A percentile compares a stretch with the other conserved stretches of the same genome.
Evolutionary conservation across 805 yeast species (phyloP).

Genomic region (Hanseniaspora taiwanica): DNA sequence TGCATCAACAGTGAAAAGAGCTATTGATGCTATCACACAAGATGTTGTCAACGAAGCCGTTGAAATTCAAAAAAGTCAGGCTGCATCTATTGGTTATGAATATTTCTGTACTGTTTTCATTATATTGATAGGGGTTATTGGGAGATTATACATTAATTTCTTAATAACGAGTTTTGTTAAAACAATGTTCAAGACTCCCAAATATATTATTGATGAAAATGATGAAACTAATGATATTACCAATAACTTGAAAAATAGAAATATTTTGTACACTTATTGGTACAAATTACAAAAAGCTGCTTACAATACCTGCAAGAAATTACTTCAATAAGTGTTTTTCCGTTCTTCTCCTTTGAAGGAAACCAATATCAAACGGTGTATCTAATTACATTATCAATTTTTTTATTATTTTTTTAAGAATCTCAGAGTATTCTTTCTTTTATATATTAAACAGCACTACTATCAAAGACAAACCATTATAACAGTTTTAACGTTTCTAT

Average conservation of each 20-base stretch:
- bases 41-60: not conserved
- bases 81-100: slow-evolving; percentile 50
- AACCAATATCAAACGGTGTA: too few species aligned
- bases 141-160: slow-evolving; percentile 48
- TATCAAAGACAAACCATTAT: too few species aligned
- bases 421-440: too few species aligned
- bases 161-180: slow-evolving; percentile 47
- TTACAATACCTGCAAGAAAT: slow-evolving; percentile 17
- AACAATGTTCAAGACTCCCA: slow-evolving; percentile 37
- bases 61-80: slow-evolving; percentile 24
- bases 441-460: too few species aligned
- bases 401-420: too few species aligned
- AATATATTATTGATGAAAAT: slow-evolving; percentile 24
- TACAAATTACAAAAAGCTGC: slow-evolving; percentile 20
- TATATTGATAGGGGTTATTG: slow-evolving; percentile 32
- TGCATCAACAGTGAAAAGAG: slow-evolving; percentile 34
- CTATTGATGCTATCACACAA: slow-evolving; percentile 11
- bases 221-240: slow-evolving; percentile 23
- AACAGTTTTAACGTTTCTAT: too few species aligned
- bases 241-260: slow-evolving; percentile 23
- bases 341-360: not conserved
- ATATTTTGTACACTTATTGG: slow-evolving; percentile 17
- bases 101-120: slow-evolving; percentile 42
- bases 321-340: not conserved
- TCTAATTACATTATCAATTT: too few species aligned